These are phyloP conservation scores for Rhypophila decipiens DNA, from an alignment of 495 filamentous ascomycete species.

Conservation along the genomic window DNA sequence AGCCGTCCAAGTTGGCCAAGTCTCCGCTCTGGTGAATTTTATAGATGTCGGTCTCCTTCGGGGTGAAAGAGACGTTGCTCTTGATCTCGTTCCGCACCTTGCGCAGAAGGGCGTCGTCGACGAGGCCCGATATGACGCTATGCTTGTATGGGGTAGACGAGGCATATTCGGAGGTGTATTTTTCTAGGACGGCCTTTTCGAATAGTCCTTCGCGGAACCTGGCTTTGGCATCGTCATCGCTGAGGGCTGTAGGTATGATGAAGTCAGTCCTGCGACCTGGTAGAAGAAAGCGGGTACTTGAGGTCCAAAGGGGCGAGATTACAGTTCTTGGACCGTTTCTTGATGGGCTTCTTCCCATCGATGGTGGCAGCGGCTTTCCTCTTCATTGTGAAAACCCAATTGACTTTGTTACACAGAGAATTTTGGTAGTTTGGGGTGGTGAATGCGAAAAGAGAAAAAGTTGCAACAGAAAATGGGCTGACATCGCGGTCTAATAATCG, in stretches of 20 bases:
- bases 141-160: conserved; percentile 81
- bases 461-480: conserved; percentile 18
- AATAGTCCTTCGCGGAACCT: conserved; percentile 75
- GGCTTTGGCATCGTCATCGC: conserved; percentile 37
- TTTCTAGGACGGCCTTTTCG: conserved; percentile 55
- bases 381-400: conserved; percentile 37
- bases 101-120: conserved; percentile 73
- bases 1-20: conserved; percentile 89
- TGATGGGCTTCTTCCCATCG: conserved; percentile 28
- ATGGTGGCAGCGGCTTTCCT: conserved; percentile 38
- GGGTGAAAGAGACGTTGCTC: conserved; percentile 84
- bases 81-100: conserved; percentile 84
- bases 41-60: conserved; percentile 99
- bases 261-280: too few species aligned
- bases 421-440: background rate
- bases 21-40: conserved; percentile 99
- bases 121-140: conserved; percentile 74
- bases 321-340: conserved; percentile 43
- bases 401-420: conserved; percentile 8
- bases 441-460: conserved; percentile 3
- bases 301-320: conserved; percentile 2
- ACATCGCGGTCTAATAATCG: conserved; percentile 15
- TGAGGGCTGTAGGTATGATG: conserved; percentile 35
- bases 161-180: conserved; percentile 65
- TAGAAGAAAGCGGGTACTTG: background rate